Evolutionary conservation across 208 protist genomes (phyloP).

Genomic region (Crithidia expoeki): DNA sequence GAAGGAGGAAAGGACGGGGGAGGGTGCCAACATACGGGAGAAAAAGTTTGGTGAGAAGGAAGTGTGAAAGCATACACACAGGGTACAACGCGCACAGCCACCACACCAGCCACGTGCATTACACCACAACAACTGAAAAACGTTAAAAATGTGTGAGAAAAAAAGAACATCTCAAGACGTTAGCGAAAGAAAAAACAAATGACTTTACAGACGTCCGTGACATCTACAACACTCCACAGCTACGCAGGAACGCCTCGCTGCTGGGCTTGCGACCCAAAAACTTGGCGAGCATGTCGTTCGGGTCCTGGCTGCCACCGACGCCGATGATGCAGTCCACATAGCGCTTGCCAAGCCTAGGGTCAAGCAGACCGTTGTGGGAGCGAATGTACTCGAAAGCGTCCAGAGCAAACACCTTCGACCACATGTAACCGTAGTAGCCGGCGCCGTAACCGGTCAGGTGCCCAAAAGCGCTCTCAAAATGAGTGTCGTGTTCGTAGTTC

Average conservation of each 20-base stretch:
- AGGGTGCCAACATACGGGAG: too few species aligned
- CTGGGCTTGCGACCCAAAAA: slow-evolving; percentile 89
- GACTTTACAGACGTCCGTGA: too few species aligned
- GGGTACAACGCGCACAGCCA: too few species aligned
- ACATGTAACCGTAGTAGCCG: slow-evolving; percentile 89
- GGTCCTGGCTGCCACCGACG: slow-evolving; percentile 74
- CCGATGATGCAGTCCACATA: slow-evolving; percentile 84
- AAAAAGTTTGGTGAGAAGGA: too few species aligned
- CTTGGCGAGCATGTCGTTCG: slow-evolving; percentile 71
- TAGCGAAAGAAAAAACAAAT: too few species aligned
- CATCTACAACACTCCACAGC: slow-evolving; percentile 73
- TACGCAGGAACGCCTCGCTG: slow-evolving; percentile 76
- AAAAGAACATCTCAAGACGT: too few species aligned
- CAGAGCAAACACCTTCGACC: slow-evolving; percentile 85
- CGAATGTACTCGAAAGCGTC: slow-evolving; percentile 86
- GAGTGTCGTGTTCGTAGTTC: slow-evolving; percentile 53
- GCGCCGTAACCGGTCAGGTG: slow-evolving; percentile 85
- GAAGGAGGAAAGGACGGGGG: too few species aligned
- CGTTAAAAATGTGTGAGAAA: too few species aligned
- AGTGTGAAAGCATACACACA: too few species aligned
- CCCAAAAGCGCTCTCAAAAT: slow-evolving; percentile 83
- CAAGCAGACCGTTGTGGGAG: slow-evolving; percentile 64
- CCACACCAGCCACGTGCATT: too few species aligned
- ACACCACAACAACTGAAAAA: too few species aligned
- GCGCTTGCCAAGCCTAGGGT: slow-evolving; percentile 59